phyloP scores from a whole-genome alignment of 2,329 filamentous ascomycete genomes.

The Colletotrichum sp. region DNA sequence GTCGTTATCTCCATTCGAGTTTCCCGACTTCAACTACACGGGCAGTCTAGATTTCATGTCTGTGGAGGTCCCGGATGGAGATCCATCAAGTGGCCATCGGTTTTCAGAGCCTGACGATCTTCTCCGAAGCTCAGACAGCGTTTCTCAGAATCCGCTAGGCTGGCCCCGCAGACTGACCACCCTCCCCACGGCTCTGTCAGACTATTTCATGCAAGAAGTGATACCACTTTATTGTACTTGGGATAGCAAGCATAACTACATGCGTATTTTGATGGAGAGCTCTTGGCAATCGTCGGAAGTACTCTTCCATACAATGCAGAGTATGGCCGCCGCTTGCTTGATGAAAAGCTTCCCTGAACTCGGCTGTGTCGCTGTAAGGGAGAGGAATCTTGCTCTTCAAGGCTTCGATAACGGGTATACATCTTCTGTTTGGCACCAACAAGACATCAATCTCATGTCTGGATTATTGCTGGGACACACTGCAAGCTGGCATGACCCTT shows the following conservation, averaged over 20 bases:
- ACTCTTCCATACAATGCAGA: background rate
- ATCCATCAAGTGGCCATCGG: background rate
- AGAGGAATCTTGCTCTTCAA: background rate
- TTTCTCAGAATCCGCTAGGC: background rate
- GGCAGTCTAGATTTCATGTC: background rate
- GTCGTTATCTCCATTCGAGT: background rate
- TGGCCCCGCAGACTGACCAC: background rate
- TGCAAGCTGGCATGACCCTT: background rate
- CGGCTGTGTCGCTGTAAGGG: background rate
- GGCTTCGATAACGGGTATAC: background rate
- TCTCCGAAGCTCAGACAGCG: background rate
- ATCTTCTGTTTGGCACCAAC: background rate
- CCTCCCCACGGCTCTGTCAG: background rate
- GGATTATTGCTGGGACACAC: background rate
- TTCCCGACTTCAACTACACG: background rate
- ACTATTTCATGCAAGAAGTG: background rate
- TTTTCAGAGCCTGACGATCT: accelerated
- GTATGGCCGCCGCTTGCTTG: background rate
- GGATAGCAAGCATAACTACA: background rate
- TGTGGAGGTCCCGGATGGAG: background rate
- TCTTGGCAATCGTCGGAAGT: background rate
- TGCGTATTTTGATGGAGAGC: background rate
- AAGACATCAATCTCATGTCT: background rate
- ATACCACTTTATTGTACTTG: background rate
- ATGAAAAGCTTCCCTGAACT: background rate